phyloP scores from a whole-genome alignment of 73 alveolate species.

The Paramecium sonneborni region DNA sequence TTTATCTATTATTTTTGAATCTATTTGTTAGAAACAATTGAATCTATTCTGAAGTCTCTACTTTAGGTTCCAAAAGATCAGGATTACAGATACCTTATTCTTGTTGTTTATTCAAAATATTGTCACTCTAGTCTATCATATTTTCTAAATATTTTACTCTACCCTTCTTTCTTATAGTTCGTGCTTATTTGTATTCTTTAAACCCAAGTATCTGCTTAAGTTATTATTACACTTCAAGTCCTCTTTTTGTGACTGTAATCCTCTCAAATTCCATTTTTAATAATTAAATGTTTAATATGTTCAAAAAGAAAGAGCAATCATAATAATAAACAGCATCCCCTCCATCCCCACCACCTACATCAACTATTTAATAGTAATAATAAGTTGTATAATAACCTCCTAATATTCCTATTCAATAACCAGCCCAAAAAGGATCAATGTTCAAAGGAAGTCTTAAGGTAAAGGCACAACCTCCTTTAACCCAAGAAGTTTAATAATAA shows the following conservation, averaged over 20 bases:
- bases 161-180: not conserved
- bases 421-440: not conserved
- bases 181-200: no score
- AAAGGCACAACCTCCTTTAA: not conserved
- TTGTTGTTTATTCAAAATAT: not conserved
- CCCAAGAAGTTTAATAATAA: not conserved
- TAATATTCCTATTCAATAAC: not conserved
- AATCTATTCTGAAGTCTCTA: not conserved
- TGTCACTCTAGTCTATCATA: not conserved
- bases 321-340: not conserved
- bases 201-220: no score
- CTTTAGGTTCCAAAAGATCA: not conserved
- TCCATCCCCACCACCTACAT: no score
- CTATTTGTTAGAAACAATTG: not conserved
- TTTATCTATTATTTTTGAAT: not conserved
- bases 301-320: not conserved
- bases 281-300: not conserved
- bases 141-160: not conserved
- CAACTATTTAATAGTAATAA: not conserved
- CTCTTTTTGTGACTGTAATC: not conserved
- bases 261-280: not conserved
- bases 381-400: not conserved
- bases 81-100: not conserved
- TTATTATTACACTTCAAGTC: not conserved
- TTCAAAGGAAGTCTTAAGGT: slow-evolving; percentile 7